Percentiles rank a stretch among this genome's conserved stretches.
Conservation (phyloP, 495 filamentous ascomycete genomes). For the Penicillium subrubescens region DNA sequence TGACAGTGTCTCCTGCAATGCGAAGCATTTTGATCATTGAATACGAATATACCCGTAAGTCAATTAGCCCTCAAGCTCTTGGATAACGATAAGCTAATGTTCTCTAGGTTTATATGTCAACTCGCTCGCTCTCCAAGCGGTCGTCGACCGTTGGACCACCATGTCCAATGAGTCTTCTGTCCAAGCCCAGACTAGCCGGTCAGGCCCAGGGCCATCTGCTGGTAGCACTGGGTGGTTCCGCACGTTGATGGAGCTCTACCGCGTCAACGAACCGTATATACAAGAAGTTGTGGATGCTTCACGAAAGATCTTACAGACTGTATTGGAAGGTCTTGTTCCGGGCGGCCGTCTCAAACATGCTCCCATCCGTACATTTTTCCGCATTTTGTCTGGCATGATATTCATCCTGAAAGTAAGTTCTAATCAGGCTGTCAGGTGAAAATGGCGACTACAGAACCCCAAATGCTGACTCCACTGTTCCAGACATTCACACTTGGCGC, state of each 20-base stretch:
- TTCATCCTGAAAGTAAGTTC: slow-evolving; percentile 74
- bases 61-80: not conserved
- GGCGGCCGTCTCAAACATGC: slow-evolving; percentile 86
- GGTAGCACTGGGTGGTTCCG: slow-evolving; percentile 46
- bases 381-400: slow-evolving; percentile 92
- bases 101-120: slow-evolving; percentile 74
- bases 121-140: slow-evolving; percentile 88
- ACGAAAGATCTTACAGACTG: slow-evolving; percentile 77
- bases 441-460: not conserved
- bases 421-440: not conserved
- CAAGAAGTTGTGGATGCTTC: slow-evolving; percentile 86
- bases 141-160: slow-evolving; percentile 87
- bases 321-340: slow-evolving; percentile 81
- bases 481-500: slow-evolving; percentile 93
- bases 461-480: slow-evolving; percentile 3
- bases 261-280: slow-evolving; percentile 72
- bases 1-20: slow-evolving; percentile 70
- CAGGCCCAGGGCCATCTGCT: slow-evolving; percentile 40
- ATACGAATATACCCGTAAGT: slow-evolving; percentile 78
- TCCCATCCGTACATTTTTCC: slow-evolving; percentile 90
- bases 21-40: slow-evolving; percentile 86
- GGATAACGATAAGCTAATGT: slow-evolving; percentile 15
- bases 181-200: slow-evolving; percentile 41
- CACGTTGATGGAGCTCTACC: slow-evolving; percentile 58
- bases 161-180: slow-evolving; percentile 58